Evolutionary conservation across 2,329 filamentous ascomycete species (phyloP).

Genomic region (Aureobasidium pullulans): DNA sequence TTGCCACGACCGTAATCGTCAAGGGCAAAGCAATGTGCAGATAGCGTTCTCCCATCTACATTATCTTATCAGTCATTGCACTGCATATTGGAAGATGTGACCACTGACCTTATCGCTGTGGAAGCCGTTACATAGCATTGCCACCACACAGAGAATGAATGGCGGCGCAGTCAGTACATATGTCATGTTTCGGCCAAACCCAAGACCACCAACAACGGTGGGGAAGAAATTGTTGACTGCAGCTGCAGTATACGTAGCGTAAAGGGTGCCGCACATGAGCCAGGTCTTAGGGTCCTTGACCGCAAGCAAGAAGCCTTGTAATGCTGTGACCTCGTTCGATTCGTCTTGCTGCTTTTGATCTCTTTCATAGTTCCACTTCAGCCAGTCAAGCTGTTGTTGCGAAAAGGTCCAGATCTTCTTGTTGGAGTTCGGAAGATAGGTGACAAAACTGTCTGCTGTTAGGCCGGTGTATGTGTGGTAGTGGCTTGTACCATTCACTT

Average conservation of each 20-base stretch:
- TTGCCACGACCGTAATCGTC: constrained; percentile 23
- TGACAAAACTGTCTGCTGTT: background rate
- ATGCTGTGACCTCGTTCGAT: constrained; percentile 24
- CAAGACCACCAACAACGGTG: constrained; percentile 26
- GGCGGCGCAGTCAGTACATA: constrained; percentile 30
- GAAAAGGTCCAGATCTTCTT: constrained; percentile 25
- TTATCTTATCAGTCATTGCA: background rate
- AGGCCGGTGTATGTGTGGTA: no score
- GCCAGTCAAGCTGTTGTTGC: background rate
- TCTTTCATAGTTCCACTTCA: constrained; percentile 5
- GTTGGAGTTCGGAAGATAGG: constrained; percentile 17
- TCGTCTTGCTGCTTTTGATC: constrained; percentile 20
- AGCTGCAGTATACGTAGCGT: constrained; percentile 31
- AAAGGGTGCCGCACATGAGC: constrained; percentile 29
- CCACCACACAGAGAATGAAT: constrained; percentile 29
- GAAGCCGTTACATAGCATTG: constrained; percentile 30
- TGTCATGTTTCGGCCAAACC: constrained; percentile 25
- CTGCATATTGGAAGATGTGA: no score
- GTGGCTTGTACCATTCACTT: background rate
- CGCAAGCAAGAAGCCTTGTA: constrained; percentile 26
- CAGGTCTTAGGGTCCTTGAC: constrained; percentile 28
- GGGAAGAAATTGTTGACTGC: constrained; percentile 30
- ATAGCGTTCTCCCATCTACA: constrained; percentile 32
- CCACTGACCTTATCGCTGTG: constrained; percentile 27
- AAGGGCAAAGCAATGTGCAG: constrained; percentile 30